These are phyloP conservation scores for Pogostemon cablin DNA, from an alignment of 257 asterid genomes.

Conservation along the genomic window DNA sequence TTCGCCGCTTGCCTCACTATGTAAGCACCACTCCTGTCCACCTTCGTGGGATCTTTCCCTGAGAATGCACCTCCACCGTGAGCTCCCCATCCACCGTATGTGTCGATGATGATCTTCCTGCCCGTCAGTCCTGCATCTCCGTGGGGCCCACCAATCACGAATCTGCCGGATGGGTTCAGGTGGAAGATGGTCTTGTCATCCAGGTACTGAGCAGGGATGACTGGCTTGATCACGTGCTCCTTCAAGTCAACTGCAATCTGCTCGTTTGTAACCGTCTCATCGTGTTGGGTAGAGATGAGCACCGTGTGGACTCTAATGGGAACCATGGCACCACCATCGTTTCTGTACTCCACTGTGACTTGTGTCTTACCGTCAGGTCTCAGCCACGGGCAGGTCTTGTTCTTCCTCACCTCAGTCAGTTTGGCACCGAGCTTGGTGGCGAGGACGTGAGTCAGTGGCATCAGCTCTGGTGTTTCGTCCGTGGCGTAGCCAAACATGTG, in stretches of 20 bases:
- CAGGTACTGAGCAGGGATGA: constrained; percentile 64
- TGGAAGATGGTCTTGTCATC: constrained; percentile 73
- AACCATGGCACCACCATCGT: constrained; percentile 70
- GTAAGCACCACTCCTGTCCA: constrained; percentile 74
- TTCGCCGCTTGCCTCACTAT: constrained; percentile 74
- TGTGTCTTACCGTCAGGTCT: constrained; percentile 78
- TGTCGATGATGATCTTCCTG: constrained; percentile 62
- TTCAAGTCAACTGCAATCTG: constrained; percentile 64
- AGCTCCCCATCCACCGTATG: constrained; percentile 79
- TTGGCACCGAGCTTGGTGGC: constrained; percentile 74
- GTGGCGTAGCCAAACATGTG: constrained; percentile 85
- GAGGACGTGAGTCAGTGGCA: constrained; percentile 73
- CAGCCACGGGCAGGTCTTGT: constrained; percentile 64
- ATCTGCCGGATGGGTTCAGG: constrained; percentile 69
- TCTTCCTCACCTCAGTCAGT: constrained; percentile 67
- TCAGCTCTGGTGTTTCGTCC: constrained; percentile 74
- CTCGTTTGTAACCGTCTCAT: constrained; percentile 60
- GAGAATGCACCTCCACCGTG: constrained; percentile 84
- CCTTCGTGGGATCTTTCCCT: constrained; percentile 73
- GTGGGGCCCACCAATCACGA: constrained; percentile 72
- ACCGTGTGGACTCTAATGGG: constrained; percentile 71
- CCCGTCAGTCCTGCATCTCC: constrained; percentile 79
- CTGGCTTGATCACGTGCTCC: constrained; percentile 70
- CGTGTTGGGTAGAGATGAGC: constrained; percentile 73
- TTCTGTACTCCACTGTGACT: constrained; percentile 68